phyloP scores from a whole-genome alignment of 1,139 yeast genomes.

The Protomyces gravidus region DNA sequence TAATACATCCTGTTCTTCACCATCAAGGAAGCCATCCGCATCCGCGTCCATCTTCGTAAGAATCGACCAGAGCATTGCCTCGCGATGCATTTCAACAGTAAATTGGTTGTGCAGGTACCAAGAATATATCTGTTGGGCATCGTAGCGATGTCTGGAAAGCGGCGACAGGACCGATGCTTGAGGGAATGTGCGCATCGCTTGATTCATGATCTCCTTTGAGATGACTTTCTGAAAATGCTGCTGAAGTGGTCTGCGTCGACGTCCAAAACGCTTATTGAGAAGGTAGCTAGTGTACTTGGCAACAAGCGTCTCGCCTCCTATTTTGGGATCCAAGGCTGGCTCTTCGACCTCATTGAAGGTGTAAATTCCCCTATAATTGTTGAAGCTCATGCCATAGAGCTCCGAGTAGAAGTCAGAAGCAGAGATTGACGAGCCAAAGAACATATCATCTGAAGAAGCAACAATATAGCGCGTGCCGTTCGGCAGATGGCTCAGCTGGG shows the following conservation, averaged over 20 bases:
- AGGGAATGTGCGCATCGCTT: constrained; percentile 2
- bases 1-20: background rate
- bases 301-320: background rate
- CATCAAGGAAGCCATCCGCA: background rate
- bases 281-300: constrained; percentile 1
- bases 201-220: background rate
- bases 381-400: constrained; percentile 1
- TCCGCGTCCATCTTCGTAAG: background rate
- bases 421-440: constrained; percentile 1
- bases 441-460: constrained; percentile 7
- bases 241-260: background rate
- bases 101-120: constrained; percentile 10
- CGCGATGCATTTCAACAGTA: constrained; percentile 16
- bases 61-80: constrained; percentile 4
- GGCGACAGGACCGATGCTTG: background rate
- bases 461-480: background rate
- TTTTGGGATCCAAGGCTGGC: background rate
- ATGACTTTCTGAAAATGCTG: constrained; percentile 1
- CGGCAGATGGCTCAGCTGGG: background rate
- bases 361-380: background rate
- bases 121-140: background rate
- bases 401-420: background rate
- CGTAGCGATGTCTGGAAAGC: constrained; percentile 8
- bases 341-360: background rate
- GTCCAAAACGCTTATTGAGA: constrained; percentile 2